Base-by-base conservation (phyloP, 2,329 filamentous ascomycete species). In the Neocucurbitaria cava region DNA sequence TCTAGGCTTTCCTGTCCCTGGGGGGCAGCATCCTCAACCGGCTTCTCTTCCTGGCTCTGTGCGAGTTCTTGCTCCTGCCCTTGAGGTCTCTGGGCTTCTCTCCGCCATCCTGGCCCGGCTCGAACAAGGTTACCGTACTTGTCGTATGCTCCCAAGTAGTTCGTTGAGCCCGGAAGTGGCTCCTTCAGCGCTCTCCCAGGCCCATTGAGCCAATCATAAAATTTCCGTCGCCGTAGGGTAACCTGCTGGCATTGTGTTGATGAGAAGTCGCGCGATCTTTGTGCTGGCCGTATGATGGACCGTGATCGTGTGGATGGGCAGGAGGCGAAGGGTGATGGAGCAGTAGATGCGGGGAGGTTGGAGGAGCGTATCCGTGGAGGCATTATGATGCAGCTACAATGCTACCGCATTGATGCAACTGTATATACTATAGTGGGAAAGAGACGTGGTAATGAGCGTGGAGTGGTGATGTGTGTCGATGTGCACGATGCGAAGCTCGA, bases 121-220 rank as follows among this genome's bases (percentile, higher is more conserved):
- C 82, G 78, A 38, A 79, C 58, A 11, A 84, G 70, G 44, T 78
- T 77, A n/a, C 83, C 83, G 20, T 68, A 65, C 55, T 70, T 76
- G 64, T 84, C 79, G 67, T 85, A 85, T 38, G 81, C 83, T 51
- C 76, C 78, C 17, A 85, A 74, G 64, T 85, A 85, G 57, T 85
- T 85, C 24, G 83, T 85, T 23, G 80, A 81, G 31, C 75, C 74
- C 0, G 78, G 77, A 2, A 83, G 64, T 38, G 81, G 82, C 11
- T 81, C 66, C 49, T 77, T 77, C 62, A 85, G 81, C 20, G 69
- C 73, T 59, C 70, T 72, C 9, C 83, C 83, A 24, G 82, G 81
- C 1, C 82, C 82, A 56, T 83, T 81, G 33, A 88, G 77, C 86
- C 86, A 88, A 57, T 76, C 74, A 63, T 82, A 85, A 79, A 87